These are phyloP conservation scores for Metarhizium brunneum DNA, from an alignment of 2,329 filamentous ascomycete genomes.

Conservation along the genomic window DNA sequence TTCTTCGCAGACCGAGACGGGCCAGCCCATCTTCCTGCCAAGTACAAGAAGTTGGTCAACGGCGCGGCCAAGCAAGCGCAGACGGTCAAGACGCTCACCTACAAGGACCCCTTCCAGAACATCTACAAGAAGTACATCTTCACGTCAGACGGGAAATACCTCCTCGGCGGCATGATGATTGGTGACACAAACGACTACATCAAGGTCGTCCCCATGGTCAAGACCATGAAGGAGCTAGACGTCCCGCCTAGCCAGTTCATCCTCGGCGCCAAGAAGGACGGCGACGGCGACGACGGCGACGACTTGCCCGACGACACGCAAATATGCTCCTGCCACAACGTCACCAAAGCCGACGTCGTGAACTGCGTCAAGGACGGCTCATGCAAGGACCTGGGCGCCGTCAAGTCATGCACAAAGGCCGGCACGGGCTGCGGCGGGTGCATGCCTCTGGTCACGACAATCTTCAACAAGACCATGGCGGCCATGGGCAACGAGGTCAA, in stretches of 20 bases:
- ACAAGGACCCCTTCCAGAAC: constrained; percentile 79
- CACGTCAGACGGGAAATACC: constrained; percentile 78
- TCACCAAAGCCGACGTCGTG: constrained; percentile 74
- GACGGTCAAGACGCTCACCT: constrained; percentile 70
- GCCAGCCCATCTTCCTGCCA: constrained; percentile 61
- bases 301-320: constrained; percentile 80
- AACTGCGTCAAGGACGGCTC: constrained; percentile 64
- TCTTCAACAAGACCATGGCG: constrained; percentile 84
- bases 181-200: constrained; percentile 86
- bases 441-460: constrained; percentile 77
- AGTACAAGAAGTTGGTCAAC: constrained; percentile 27
- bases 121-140: constrained; percentile 95
- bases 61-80: background rate
- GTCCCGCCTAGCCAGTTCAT: constrained; percentile 76
- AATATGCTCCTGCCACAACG: constrained; percentile 89
- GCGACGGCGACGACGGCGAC: constrained; percentile 53
- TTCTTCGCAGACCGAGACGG: constrained; percentile 87
- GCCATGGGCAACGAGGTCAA: constrained; percentile 80
- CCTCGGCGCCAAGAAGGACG: constrained; percentile 61
- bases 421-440: constrained; percentile 87
- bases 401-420: constrained; percentile 87
- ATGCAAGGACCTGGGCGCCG: constrained; percentile 71
- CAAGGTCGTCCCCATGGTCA: constrained; percentile 80
- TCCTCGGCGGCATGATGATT: constrained; percentile 96
- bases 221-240: constrained; percentile 70